phyloP scores from a whole-genome alignment of 73 alveolate species.

The Paramecium sexaurelia region DNA sequence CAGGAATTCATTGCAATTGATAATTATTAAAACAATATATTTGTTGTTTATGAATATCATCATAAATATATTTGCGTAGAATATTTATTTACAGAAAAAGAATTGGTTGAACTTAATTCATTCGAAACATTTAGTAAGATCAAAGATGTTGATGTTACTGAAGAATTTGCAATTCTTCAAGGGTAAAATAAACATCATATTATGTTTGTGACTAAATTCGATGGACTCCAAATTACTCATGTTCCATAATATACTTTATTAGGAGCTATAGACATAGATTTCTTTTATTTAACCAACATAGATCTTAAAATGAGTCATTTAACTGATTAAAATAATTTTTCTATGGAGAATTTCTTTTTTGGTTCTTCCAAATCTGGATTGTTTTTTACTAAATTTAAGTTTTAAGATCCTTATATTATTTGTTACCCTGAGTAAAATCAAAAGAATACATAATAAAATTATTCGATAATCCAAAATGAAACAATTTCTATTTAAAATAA shows the following conservation, averaged over 20 bases:
- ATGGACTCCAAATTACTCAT: background rate
- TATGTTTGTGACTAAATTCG: background rate
- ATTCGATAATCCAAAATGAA: background rate
- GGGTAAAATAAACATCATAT: slow-evolving; percentile 20
- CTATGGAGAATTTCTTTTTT: background rate
- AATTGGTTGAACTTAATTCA: background rate
- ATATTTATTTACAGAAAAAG: background rate
- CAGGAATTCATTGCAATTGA: background rate
- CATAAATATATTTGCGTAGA: background rate
- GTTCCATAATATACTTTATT: background rate
- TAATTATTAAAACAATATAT: background rate
- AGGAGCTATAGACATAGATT: slow-evolving; percentile 5
- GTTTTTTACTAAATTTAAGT: background rate
- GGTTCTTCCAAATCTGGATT: slow-evolving; percentile 8
- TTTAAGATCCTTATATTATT: background rate
- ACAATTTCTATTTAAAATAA: background rate
- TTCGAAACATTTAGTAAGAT: slow-evolving; percentile 9
- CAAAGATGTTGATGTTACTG: slow-evolving; percentile 18
- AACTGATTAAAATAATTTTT: background rate
- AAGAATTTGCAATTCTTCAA: background rate
- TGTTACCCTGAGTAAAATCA: background rate
- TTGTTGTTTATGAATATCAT: background rate
- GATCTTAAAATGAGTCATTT: background rate
- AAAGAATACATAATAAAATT: background rate
- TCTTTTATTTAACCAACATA: background rate